Evolutionary conservation across 345 rosid genomes (phyloP).

Genomic region (Trapa incisa): DNA sequence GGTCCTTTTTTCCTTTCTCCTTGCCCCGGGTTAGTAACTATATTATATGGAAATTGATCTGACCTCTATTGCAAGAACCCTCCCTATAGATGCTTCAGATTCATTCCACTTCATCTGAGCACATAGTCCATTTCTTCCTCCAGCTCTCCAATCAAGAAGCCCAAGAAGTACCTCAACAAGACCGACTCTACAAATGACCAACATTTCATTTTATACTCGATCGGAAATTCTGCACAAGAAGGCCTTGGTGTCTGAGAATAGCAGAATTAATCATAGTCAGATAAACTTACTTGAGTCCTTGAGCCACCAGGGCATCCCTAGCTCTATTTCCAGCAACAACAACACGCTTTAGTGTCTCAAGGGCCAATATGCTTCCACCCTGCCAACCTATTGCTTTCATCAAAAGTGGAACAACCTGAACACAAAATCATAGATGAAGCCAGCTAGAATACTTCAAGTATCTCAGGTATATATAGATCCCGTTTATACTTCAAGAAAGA

Average conservation of each 20-base stretch:
- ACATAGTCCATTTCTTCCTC: slow-evolving; percentile 77
- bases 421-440: not conserved
- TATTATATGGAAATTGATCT: slow-evolving; percentile 5
- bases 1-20: too few species aligned
- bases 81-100: slow-evolving; percentile 93
- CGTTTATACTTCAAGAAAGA: not conserved
- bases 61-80: slow-evolving; percentile 98
- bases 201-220: slow-evolving; percentile 2
- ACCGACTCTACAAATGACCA: slow-evolving; percentile 54
- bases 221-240: slow-evolving; percentile 6
- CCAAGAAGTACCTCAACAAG: slow-evolving; percentile 94
- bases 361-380: slow-evolving; percentile 98
- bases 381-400: slow-evolving; percentile 99
- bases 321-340: slow-evolving; percentile 98
- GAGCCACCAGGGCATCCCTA: slow-evolving; percentile 97
- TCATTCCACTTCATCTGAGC: slow-evolving; percentile 98
- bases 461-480: not conserved
- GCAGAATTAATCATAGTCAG: not conserved
- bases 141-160: slow-evolving; percentile 95
- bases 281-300: slow-evolving; percentile 78
- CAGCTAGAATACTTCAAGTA: not conserved
- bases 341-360: slow-evolving; percentile 89
- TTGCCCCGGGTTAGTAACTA: not conserved
- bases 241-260: not conserved
- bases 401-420: slow-evolving; percentile 93